Evolutionary conservation across 2,329 filamentous ascomycete genomes (phyloP), one percentile per base, ranked within the genome.

Genomic region (Iodosphaeria phyllophila): DNA sequence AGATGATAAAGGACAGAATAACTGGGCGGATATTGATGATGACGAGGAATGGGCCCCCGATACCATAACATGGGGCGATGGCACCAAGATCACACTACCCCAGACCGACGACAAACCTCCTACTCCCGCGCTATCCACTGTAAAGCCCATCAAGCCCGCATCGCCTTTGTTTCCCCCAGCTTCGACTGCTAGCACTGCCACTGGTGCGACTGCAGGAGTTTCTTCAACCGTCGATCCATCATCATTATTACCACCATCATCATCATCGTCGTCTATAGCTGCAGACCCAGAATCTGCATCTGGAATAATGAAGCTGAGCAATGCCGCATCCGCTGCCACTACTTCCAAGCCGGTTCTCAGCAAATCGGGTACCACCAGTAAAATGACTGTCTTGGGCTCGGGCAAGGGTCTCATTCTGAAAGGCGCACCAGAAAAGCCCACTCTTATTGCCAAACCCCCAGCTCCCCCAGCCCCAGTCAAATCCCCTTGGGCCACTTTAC

Each of bases 21-120:
- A 84, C 44, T 91, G 80, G 80, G 80, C 79, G 13, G 80, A 91
- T 41, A 84, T 86, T 31, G 80, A 89, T 32, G 80, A 89, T 18
- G 78, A 86, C 6, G 23, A 21, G 11, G 22, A 20, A 40, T 86
- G 79, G 76, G 75, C 73, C 9, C 79, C 79, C 2, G 78, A 89
- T 34, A 70, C 75, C 26, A 82, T 89, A 35, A 78, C 78, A 30
- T 91, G 80, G 80, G 78, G 77, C 42, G 80, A 91, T 46, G 79
- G 79, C 27, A 89, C 79, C 24, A 86, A 86, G 47, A 76, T 76
- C 17, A 78, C 72, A 5, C 57, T 84, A 10, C 68, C 74, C 10
- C 64, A 71, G 32, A 54, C 60, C 25, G 68, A 74, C 19, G 67
- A 72, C 26, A 42, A 43, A 13, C 31, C 43, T 17, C 35, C 45